Base-by-base conservation (phyloP, 2,329 filamentous ascomycete species). In the Diaporthe eres region DNA sequence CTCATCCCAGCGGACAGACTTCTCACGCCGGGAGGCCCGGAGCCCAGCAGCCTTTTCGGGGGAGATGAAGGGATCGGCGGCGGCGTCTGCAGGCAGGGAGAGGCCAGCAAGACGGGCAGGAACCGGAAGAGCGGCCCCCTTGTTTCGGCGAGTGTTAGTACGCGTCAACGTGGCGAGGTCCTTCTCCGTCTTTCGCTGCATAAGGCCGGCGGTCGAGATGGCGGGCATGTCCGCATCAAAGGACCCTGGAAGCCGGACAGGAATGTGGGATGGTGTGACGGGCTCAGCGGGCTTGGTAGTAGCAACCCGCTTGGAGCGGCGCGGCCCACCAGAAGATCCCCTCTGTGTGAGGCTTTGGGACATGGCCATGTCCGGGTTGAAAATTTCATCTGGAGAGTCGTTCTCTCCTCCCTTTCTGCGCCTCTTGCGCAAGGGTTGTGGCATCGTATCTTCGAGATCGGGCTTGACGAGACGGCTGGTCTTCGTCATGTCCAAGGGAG, bases 91-190 rank as follows among this genome's bases (percentile, higher is more conserved):
- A 9, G 65, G 31, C 51, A 72, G 71, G 25, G 31, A 25, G 47
- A 70, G 65, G 49, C 60, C 78, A 1, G 81, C 80, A 1, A 85
- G 78, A 0, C 84, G 79, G 1, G 81, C 71, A 22, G 78, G 77
- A 0, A 85, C 84, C 9, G 78, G 79, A 7, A 85, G 74, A 1
- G 86, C 82, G 25, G 78, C 81, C 4, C 79, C 84, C 80, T 87
- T 87, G 76, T 88, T 88, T 77, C 85, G 86, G 39, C 85, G 81
- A 1, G 86, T 88, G 76, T 88, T 88, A 70, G 83, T 80, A 4
- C 84, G 79, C 1, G 86, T 88, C 57, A 87, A 75, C 2, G 83
- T 81, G 0, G 85, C 85, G 12, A 87, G 78, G 61, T 87, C 85
- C 78, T 86, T 86, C 57, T 86, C 86, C 19, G 82, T 83, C 75